Conservation (phyloP, 1,284 basidiomycete genomes). For the Exobasidium cylindrosporum region DNA sequence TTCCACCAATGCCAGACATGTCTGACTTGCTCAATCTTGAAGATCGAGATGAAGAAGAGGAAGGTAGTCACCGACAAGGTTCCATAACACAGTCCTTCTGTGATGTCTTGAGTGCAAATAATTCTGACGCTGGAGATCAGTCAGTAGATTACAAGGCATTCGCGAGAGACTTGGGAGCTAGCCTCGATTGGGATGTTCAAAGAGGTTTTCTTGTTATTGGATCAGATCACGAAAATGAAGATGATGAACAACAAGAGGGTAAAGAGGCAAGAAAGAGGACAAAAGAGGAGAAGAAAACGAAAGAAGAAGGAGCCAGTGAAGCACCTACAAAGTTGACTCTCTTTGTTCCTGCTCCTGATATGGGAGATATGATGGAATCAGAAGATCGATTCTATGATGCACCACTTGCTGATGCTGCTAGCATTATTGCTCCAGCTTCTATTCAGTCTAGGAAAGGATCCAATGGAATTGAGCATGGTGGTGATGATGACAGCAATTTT, state of each 20-base stretch:
- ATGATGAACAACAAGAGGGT: background rate
- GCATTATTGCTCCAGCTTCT: background rate
- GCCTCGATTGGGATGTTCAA: constrained; percentile 5
- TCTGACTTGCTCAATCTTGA: constrained; percentile 13
- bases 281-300: background rate
- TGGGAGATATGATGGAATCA: background rate
- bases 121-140: background rate
- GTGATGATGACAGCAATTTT: too few species aligned
- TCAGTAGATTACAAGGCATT: background rate
- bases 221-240: background rate
- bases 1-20: constrained; percentile 9
- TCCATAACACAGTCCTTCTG: background rate
- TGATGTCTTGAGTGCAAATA: background rate
- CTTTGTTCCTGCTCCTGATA: constrained; percentile 12
- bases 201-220: background rate
- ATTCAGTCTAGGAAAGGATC: background rate
- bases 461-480: background rate
- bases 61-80: background rate
- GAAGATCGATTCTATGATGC: constrained; percentile 15
- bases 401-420: constrained; percentile 3
- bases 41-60: background rate
- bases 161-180: background rate
- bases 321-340: constrained; percentile 10
- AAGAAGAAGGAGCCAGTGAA: background rate
- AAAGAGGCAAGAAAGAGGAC: background rate